Conservation (phyloP, 495 filamentous ascomycete genomes). For the Hamigera avellanea region DNA sequence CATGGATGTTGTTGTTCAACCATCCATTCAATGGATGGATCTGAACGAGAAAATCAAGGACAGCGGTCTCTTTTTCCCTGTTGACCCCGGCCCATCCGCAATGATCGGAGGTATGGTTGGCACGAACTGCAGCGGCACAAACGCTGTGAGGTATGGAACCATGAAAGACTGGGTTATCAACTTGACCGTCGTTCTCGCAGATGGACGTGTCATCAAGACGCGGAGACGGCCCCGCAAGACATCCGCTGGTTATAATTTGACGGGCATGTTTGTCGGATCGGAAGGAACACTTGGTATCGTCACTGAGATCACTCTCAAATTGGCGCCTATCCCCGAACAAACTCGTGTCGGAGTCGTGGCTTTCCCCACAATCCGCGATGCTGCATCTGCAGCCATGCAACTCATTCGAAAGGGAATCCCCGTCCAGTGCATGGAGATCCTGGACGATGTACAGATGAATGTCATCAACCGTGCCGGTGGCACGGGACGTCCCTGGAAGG, state of each 20-base stretch:
- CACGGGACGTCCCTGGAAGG: slow-evolving; percentile 61
- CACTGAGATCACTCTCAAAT: slow-evolving; percentile 75
- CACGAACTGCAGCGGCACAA: slow-evolving; percentile 87
- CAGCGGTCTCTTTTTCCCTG: slow-evolving; percentile 77
- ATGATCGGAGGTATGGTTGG: slow-evolving; percentile 96
- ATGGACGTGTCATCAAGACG: slow-evolving; percentile 88
- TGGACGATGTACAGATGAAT: slow-evolving; percentile 91
- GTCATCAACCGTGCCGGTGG: slow-evolving; percentile 75
- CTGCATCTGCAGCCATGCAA: slow-evolving; percentile 68
- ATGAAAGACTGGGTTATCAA: slow-evolving; percentile 95
- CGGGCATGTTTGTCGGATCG: slow-evolving; percentile 75
- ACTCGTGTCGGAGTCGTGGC: slow-evolving; percentile 76
- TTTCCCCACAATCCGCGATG: slow-evolving; percentile 66
- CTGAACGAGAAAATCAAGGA: slow-evolving; percentile 68
- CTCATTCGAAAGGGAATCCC: slow-evolving; percentile 73
- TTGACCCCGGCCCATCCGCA: slow-evolving; percentile 59
- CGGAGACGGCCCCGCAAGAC: slow-evolving; percentile 51
- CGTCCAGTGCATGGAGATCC: slow-evolving; percentile 80
- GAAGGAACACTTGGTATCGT: slow-evolving; percentile 87
- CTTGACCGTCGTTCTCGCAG: slow-evolving; percentile 83
- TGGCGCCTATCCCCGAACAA: slow-evolving; percentile 65
- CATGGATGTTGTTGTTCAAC: slow-evolving; percentile 88
- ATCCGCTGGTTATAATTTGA: slow-evolving; percentile 80
- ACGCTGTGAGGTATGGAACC: slow-evolving; percentile 86
- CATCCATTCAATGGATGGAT: slow-evolving; percentile 82